Evolutionary conservation across 2,329 filamentous ascomycete genomes (phyloP).

Genomic region (Neospermospora avenae): DNA sequence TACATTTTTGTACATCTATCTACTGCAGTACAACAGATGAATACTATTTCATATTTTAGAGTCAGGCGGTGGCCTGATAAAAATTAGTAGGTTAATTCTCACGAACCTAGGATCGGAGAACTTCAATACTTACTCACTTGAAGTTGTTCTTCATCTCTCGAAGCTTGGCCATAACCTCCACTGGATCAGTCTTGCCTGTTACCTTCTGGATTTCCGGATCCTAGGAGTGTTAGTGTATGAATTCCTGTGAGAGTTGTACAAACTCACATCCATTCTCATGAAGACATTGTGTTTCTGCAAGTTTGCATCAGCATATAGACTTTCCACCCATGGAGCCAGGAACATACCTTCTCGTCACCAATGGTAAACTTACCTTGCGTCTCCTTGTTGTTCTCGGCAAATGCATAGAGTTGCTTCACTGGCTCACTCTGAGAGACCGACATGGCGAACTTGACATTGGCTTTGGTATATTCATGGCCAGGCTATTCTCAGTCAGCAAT

Average conservation of each 20-base stretch:
- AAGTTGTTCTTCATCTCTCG: conserved; percentile 81
- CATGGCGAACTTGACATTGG: conserved; percentile 84
- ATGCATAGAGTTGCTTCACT: conserved; percentile 73
- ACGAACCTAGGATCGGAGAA: background rate
- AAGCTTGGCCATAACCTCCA: conserved; percentile 81
- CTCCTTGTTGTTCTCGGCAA: conserved; percentile 75
- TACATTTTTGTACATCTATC: background rate
- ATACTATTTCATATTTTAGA: conserved; percentile 15
- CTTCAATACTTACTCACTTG: conserved; percentile 34
- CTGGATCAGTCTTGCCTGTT: conserved; percentile 74
- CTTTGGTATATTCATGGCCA: conserved; percentile 97
- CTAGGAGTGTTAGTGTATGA: conserved; percentile 39
- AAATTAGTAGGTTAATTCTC: background rate
- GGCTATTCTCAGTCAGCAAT: conserved; percentile 51
- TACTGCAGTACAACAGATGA: background rate
- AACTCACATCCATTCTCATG: conserved; percentile 76
- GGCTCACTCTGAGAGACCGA: conserved; percentile 72
- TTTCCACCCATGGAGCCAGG: background rate
- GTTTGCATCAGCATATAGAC: conserved; percentile 12
- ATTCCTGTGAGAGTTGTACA: background rate
- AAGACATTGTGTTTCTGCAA: conserved; percentile 87
- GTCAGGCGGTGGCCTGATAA: conserved; percentile 15
- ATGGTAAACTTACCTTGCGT: conserved; percentile 97
- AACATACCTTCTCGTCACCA: conserved; percentile 86
- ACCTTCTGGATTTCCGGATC: conserved; percentile 82